These are phyloP conservation scores for Diospyros lotus DNA, from an alignment of 148 eudicot species.

Conservation along the genomic window DNA sequence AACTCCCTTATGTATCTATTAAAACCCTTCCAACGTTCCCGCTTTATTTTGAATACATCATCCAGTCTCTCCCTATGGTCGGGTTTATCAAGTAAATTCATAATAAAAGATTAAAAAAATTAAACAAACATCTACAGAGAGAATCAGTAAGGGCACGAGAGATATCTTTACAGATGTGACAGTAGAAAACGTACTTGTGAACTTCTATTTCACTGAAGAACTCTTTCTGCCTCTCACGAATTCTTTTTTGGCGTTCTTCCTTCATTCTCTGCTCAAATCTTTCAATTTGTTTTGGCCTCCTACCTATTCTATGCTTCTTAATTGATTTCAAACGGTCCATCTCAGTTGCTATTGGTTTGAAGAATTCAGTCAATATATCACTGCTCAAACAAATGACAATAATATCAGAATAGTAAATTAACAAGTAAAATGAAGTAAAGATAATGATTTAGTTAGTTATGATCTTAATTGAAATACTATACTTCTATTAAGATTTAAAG, in stretches of 20 bases:
- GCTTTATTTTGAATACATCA: conserved; percentile 76
- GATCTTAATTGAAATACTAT: not conserved
- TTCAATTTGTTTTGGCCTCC: conserved; percentile 85
- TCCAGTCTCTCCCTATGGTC: conserved; percentile 79
- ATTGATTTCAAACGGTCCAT: conserved; percentile 78
- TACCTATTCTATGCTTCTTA: conserved; percentile 90
- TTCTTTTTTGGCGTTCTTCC: conserved; percentile 94
- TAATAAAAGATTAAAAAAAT: not conserved
- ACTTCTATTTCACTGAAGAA: conserved; percentile 90
- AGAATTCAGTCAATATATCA: conserved; percentile 77
- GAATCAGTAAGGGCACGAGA: not conserved
- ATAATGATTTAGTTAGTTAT: not conserved
- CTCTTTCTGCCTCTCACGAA: conserved; percentile 92
- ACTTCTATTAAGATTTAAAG: not conserved
- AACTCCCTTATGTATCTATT: conserved; percentile 82
- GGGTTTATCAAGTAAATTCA: conserved; percentile 8
- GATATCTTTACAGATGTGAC: not conserved
- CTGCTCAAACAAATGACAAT: conserved; percentile 36
- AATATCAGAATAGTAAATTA: not conserved
- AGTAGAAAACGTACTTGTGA: conserved; percentile 57
- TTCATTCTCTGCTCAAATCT: conserved; percentile 94
- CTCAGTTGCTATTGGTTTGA: conserved; percentile 71
- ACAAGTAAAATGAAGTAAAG: not conserved
- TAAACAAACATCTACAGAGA: not conserved
- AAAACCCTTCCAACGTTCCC: conserved; percentile 89